A percentile compares a stretch with the other conserved stretches of the same genome.
These are phyloP conservation scores for Plicaturopsis crispa DNA, from an alignment of 768 basidiomycete genomes.

Conservation along the genomic window DNA sequence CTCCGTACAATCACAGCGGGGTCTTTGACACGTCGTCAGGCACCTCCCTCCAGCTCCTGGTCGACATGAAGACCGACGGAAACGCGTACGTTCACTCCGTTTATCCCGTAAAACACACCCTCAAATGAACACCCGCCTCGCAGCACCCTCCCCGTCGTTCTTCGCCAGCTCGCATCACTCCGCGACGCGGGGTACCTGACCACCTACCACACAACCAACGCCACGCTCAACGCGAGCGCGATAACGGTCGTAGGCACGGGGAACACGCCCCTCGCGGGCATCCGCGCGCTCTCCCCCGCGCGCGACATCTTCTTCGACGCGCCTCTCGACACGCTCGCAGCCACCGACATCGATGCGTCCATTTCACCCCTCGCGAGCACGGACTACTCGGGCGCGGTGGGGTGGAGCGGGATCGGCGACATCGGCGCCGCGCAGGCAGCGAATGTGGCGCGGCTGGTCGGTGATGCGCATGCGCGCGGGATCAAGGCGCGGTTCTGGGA, in stretches of 20 bases:
- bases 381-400: slow-evolving; percentile 11
- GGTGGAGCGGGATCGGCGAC: slow-evolving; percentile 7
- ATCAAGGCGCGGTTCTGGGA: slow-evolving; percentile 18
- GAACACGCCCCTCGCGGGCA: slow-evolving; percentile 17
- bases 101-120: not conserved
- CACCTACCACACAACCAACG: slow-evolving; percentile 26
- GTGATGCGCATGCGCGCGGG: slow-evolving; percentile 14
- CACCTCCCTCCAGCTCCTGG: slow-evolving; percentile 35
- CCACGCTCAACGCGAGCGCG: slow-evolving; percentile 11
- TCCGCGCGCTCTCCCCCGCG: slow-evolving; percentile 11
- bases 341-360: slow-evolving; percentile 11
- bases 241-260: slow-evolving; percentile 17
- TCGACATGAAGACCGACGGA: slow-evolving; percentile 48
- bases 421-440: not conserved
- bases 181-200: slow-evolving; percentile 37
- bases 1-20: slow-evolving; percentile 24
- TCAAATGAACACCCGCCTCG: slow-evolving; percentile 2
- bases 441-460: slow-evolving; percentile 13
- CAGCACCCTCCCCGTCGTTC: slow-evolving; percentile 36
- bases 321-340: slow-evolving; percentile 12
- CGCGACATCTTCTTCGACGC: slow-evolving; percentile 20
- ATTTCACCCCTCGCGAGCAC: slow-evolving; percentile 18
- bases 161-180: slow-evolving; percentile 36
- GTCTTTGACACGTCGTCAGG: slow-evolving; percentile 37
- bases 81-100: slow-evolving; percentile 23